These are phyloP conservation scores for Populus hybrid DNA, from an alignment of 441 rosid species.

Conservation along the genomic window DNA sequence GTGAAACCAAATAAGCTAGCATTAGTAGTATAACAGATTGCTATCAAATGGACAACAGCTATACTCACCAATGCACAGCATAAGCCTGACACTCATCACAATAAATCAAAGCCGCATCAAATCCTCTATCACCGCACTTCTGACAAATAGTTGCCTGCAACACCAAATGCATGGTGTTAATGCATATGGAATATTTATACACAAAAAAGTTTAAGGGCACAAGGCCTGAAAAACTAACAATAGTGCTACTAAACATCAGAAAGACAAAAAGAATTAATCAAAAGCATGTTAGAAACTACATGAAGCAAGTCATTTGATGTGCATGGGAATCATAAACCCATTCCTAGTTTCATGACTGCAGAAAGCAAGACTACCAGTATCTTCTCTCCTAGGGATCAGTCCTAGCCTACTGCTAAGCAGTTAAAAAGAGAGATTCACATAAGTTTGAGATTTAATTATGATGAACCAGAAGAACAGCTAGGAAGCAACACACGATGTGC, in stretches of 20 bases:
- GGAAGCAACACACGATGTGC: not conserved
- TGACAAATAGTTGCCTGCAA: slow-evolving; percentile 50
- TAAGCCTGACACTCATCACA: slow-evolving; percentile 39
- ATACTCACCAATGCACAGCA: slow-evolving; percentile 53
- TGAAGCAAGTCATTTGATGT: not conserved
- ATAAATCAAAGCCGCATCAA: slow-evolving; percentile 34
- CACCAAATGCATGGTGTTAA: not conserved
- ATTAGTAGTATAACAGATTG: not conserved
- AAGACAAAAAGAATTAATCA: not conserved
- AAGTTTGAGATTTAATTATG: not conserved
- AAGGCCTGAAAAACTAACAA: not conserved
- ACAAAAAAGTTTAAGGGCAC: not conserved
- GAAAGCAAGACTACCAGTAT: not conserved
- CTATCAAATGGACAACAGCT: not conserved
- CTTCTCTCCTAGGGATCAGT: not conserved
- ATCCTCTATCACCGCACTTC: slow-evolving; percentile 55
- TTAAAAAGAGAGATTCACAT: not conserved
- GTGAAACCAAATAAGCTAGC: not conserved
- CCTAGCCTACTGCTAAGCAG: not conserved
- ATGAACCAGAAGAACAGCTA: not conserved
- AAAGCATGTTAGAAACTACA: not conserved
- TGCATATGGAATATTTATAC: not conserved
- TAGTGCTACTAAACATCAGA: not conserved
- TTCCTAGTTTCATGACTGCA: not conserved
- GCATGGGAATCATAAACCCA: not conserved